Evolutionary conservation across 129 eudicot species (phyloP), one percentile per base, ranked within the genome.

Genomic region (Centella asiatica): DNA sequence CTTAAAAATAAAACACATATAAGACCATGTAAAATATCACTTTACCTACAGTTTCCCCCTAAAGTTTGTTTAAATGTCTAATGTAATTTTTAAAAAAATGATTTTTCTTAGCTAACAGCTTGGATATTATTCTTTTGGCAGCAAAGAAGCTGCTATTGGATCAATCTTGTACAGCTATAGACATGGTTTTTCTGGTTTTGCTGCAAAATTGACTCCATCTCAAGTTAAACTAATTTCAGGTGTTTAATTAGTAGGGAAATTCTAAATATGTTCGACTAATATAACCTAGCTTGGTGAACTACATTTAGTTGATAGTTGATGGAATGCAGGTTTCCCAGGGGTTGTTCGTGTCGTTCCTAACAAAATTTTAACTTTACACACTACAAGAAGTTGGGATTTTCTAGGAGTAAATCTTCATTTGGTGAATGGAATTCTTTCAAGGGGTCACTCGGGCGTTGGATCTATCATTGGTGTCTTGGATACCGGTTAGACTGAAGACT

Each of bases 371-470:
- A 52, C 55, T 36, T 64, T 82, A 63, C 88, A 82, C 46, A 82
- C 88, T 19, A 82, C 88, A 27, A 74, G 88, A 72, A 82, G 88
- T 65, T 82, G 88, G 88, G 81, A 82, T 72, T 82, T 74, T 69
- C 75, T 78, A 55, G 57, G 62, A 0, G 71, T 82, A 4, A 75
- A 68, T 22, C 74, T 74, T 51, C 66, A 37, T 27, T 14, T 67
- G 54, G 55, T 36, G 26, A 45, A 74, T 9, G 84, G 81, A 29
- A 74, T 70, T 74, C 81, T 68, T 15, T 46, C 73, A 27, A 72
- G 55, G 47, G 60, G 68, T 44, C 78, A 68, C 40, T 71, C 54
- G 13, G 84, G 84, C 5, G 52, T 31, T 14, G 84, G 81, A 13
- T 52, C 81, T 18, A 65, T 82, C 44, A 72, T 82, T 69, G 88